Evolutionary conservation across 768 basidiomycete genomes (phyloP), one percentile per base, ranked within the genome.

Genomic region (Thelephora ganbajun): DNA sequence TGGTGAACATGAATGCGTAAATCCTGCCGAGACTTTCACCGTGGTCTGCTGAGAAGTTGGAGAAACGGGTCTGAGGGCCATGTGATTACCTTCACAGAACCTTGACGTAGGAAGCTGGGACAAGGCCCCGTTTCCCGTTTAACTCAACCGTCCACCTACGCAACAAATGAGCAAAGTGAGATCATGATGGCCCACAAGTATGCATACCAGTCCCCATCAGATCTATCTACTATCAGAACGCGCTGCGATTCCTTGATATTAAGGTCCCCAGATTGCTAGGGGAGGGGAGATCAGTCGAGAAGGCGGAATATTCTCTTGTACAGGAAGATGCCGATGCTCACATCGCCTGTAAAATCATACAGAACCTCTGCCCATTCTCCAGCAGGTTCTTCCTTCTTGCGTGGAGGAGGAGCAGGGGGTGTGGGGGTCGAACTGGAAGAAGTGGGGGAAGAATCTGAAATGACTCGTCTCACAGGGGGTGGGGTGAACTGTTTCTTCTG

Each of bases 311-410:
- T 9, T 41, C 39, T 18, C 16, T 14, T 16, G 14, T 14, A 14
- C 39, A 22, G 18, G 14, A 22, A 16, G 14, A 18, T 22, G 11
- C 16, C 3, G 5, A 12, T n/a, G 52, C 64, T 35, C 53, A 86
- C 85, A 55, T 67, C 66, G 45, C 83, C 79, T 37, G 65, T 65
- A 64, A 83, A 89, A 50, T 83, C 84, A 56, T 88, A 89, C 61
- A 85, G 54, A 4, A 69, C 86, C 55, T 87, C 78, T 13, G 76
- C 83, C 86, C 86, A 89, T 51, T 83, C 80, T 3, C 82, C 83
- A 33, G 63, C 60, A 48, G 64, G 63, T 41, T 68, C 67, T 2
- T 59, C 57, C 52, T 66, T 66, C 9, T 56, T 60, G 34, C 64
- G 63, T 5, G 43, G 58, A 49, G 53, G 62, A 34, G 56, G 49